These are phyloP conservation scores for Macrolepiota dolichaula DNA, from an alignment of 768 basidiomycete species.

Conservation along the genomic window DNA sequence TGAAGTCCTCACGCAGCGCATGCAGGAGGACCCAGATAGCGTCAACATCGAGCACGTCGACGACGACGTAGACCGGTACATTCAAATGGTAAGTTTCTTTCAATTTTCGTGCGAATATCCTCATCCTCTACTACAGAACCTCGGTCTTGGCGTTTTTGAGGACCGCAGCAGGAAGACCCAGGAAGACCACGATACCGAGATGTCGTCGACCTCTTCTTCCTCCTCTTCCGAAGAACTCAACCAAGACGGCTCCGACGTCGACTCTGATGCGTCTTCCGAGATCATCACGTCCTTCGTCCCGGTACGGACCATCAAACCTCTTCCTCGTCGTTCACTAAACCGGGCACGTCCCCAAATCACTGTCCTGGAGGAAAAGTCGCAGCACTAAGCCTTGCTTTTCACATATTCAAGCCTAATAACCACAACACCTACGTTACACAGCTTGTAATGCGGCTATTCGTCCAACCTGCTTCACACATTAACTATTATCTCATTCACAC, in stretches of 20 bases:
- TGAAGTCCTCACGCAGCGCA: conserved; percentile 42
- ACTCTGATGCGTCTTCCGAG: conserved; percentile 31
- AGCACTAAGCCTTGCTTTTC: background rate
- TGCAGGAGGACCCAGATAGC: conserved; percentile 46
- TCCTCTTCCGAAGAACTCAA: conserved; percentile 23
- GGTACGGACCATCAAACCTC: conserved; percentile 40
- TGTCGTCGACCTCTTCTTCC: conserved; percentile 23
- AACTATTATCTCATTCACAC: background rate
- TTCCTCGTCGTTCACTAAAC: conserved; percentile 35
- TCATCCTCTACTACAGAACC: conserved; percentile 38
- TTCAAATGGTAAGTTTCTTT: conserved; percentile 55
- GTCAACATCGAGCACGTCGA: conserved; percentile 69
- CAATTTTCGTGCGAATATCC: background rate
- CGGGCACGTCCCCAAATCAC: conserved; percentile 5
- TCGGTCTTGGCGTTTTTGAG: conserved; percentile 64
- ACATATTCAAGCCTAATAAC: conserved; percentile 3
- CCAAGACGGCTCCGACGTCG: conserved; percentile 30
- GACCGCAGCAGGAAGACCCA: conserved; percentile 23
- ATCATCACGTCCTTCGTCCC: conserved; percentile 39
- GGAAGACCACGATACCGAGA: conserved; percentile 25
- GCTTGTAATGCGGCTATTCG: conserved; percentile 9
- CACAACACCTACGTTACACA: conserved; percentile 8
- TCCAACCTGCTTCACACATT: conserved; percentile 11
- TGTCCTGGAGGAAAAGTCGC: conserved; percentile 8
- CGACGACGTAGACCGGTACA: conserved; percentile 45